These are phyloP conservation scores for Stromatinia cepivora DNA, from an alignment of 2,329 filamentous ascomycete species.

Conservation along the genomic window DNA sequence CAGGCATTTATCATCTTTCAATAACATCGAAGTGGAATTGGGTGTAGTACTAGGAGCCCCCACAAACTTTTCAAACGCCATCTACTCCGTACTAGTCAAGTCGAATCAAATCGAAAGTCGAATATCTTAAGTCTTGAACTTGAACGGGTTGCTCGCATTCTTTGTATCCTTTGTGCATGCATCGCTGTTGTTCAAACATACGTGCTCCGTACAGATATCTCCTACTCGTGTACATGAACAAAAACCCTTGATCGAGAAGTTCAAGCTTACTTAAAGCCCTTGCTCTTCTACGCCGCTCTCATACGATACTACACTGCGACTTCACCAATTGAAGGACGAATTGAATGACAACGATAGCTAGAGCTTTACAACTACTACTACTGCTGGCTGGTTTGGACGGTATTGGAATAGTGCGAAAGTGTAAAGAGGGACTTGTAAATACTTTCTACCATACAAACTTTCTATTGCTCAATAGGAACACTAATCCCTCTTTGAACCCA, in stretches of 20 bases:
- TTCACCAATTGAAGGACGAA: constrained; percentile 12
- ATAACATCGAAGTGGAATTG: background rate
- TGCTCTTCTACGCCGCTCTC: background rate
- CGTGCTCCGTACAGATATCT: background rate
- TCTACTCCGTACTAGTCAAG: background rate
- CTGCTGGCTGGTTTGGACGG: background rate
- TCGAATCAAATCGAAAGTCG: background rate
- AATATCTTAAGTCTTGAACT: background rate
- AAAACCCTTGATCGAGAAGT: background rate
- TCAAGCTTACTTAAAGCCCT: background rate
- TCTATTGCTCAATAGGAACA: background rate
- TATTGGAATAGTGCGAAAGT: constrained; percentile 7
- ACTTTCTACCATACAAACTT: background rate
- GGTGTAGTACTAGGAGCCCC: background rate
- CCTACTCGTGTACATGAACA: background rate
- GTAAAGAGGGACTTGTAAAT: constrained; percentile 2
- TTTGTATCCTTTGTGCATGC: constrained; percentile 12
- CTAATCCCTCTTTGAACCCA: background rate
- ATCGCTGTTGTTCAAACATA: background rate
- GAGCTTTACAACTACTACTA: too few relatives aligned
- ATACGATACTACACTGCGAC: background rate
- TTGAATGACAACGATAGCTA: constrained; percentile 8
- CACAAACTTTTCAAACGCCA: background rate
- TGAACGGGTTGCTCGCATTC: background rate
- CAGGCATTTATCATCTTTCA: background rate